phyloP scores from a whole-genome alignment of 2,329 filamentous ascomycete genomes.

The Nemania bipapillata region DNA sequence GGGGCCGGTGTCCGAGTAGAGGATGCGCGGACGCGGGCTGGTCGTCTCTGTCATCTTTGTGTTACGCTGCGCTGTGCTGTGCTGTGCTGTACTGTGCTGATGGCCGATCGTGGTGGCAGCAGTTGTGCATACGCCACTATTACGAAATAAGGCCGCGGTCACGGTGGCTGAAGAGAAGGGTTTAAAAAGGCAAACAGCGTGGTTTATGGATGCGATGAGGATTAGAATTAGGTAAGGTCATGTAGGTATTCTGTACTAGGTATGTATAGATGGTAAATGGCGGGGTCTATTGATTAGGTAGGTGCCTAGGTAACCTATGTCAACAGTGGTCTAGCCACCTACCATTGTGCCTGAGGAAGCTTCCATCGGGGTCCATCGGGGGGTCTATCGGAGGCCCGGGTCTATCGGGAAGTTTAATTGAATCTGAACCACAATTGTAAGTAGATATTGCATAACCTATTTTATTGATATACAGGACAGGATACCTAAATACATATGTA shows the following conservation, averaged over 20 bases:
- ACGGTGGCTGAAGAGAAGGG: not conserved
- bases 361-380: too few relatives aligned
- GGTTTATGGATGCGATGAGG: not conserved
- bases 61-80: not conserved
- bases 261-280: not conserved
- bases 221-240: not conserved
- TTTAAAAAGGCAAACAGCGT: not conserved
- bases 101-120: not conserved
- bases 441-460: not conserved
- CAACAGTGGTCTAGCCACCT: not conserved
- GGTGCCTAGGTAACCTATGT: too few relatives aligned
- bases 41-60: slow-evolving; percentile 23
- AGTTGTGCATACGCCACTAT: too few relatives aligned
- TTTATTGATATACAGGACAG: not conserved
- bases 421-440: too few relatives aligned
- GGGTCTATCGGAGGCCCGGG: too few relatives aligned
- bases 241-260: not conserved
- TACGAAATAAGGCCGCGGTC: not conserved
- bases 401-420: too few relatives aligned
- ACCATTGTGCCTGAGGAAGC: too few relatives aligned
- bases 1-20: slow-evolving; percentile 79
- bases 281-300: not conserved
- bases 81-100: not conserved
- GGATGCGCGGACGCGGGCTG: slow-evolving; percentile 69
- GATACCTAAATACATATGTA: too few relatives aligned